Conservation (phyloP, 768 basidiomycete genomes). For the Boletus reticulatus region DNA sequence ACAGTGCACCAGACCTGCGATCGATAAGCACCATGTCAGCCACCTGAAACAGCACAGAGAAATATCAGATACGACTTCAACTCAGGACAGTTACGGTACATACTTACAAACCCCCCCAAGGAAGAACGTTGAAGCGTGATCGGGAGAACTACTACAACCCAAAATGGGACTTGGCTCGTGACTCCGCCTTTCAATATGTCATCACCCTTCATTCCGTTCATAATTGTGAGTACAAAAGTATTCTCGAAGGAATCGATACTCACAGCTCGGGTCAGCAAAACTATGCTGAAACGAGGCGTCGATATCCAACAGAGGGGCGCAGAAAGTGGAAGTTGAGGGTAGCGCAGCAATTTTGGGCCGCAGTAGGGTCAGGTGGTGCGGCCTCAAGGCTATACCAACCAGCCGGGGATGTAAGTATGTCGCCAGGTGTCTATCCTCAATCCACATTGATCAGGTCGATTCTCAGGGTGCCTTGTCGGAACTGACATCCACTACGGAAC, state of each 20-base stretch:
- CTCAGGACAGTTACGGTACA: neutral
- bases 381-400: slow-evolving; percentile 9
- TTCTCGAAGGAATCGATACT: neutral
- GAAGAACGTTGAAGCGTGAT: neutral
- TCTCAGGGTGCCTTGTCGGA: slow-evolving; percentile 15
- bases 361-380: slow-evolving; percentile 17
- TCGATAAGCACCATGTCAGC: neutral
- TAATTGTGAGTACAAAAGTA: slow-evolving; percentile 17
- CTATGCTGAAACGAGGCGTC: slow-evolving; percentile 45
- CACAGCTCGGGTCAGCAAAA: slow-evolving; percentile 28
- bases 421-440: neutral
- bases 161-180: neutral
- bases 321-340: slow-evolving; percentile 54
- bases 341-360: slow-evolving; percentile 49
- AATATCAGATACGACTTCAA: neutral
- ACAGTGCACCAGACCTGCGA: neutral
- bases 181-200: neutral
- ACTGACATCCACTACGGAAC: slow-evolving; percentile 21
- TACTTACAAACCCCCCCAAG: neutral
- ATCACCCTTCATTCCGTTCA: slow-evolving; percentile 16
- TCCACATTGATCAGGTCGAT: neutral
- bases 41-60: neutral
- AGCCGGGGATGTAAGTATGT: neutral
- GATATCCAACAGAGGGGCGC: slow-evolving; percentile 52
- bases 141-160: neutral